Base-by-base conservation (phyloP, 1,284 basidiomycete species). In the Apiotrichum siamense region DNA sequence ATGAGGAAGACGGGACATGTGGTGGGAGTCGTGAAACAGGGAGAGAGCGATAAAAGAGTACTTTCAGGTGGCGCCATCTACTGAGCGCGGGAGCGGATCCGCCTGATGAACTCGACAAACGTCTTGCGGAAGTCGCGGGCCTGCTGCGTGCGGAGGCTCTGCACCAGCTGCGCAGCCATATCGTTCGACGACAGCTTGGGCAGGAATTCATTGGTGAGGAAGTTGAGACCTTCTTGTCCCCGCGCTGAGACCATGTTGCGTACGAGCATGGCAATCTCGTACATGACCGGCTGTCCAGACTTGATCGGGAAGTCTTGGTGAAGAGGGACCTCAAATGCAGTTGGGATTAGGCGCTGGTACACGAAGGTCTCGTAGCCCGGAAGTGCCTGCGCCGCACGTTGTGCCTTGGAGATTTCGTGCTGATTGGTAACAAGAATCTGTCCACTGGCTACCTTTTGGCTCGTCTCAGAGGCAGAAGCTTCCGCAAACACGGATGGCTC, bases 331-430 rank as follows among this genome's bases (percentile, higher is more conserved):
- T 83, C 79, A 69, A 99, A 97, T 29, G 85, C 85, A 1, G 85
- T 77, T 4, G 88, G 88, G 45, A 97, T 77, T 37, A 97, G 76
- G 10, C 85, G 82, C 60, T 94, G 87, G 70, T 98, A 99, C 44
- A 97, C 80, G 68, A 96, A 96, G 13, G 82, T 80, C 62, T 97
- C 91, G 67, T 97, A 98, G 1, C 94, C 94, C 13, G 90, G 89
- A 25, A 98, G 72, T 17, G 80, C 77, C 52, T 80, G 78, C 11
- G 70, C 70, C 40, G 74, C 67, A 56, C 49, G 65, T 44, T 67
- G 54, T 27, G 59, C 63, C 58, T 65, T 66, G 12, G 65, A 49
- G 5, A 69, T 56, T 1, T 58, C 57, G 54, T 71, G 66, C 44
- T 69, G 67, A 49, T 68, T 69, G 23, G 63, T 65, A 11, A 67